Evolutionary conservation across 2,329 filamentous ascomycete species (phyloP).

Genomic region (Hypoxylon sp.): DNA sequence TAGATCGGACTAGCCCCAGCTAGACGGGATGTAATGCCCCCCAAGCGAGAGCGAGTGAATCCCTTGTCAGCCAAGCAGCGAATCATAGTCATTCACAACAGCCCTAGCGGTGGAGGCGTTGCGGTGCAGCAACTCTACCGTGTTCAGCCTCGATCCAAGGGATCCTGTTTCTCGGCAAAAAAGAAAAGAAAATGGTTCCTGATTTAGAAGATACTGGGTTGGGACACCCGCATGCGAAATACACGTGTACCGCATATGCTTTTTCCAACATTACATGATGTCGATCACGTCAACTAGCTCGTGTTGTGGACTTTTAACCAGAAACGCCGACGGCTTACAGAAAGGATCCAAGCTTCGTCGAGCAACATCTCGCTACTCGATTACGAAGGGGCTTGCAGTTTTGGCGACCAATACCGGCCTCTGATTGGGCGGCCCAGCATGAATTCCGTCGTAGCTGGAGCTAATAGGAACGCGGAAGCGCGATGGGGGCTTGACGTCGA

Average conservation of each 20-base stretch:
- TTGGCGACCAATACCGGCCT: background rate
- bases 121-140: background rate
- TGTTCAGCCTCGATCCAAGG: constrained; percentile 24
- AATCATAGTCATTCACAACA: constrained; percentile 26
- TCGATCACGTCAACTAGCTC: background rate
- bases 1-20: constrained; percentile 12
- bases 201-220: constrained; percentile 14
- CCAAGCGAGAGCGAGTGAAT: constrained; percentile 1
- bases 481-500: constrained; percentile 3
- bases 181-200: constrained; percentile 22
- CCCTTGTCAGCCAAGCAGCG: constrained; percentile 13
- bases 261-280: constrained; percentile 2
- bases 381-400: constrained; percentile 3
- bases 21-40: background rate
- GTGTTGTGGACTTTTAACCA: background rate
- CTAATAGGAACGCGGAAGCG: constrained; percentile 18
- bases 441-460: constrained; percentile 1
- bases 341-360: background rate
- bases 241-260: constrained; percentile 11
- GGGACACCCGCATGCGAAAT: background rate
- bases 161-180: constrained; percentile 4
- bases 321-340: background rate
- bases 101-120: constrained; percentile 30
- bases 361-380: background rate
- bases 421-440: background rate